Base-by-base conservation (phyloP, 1,284 basidiomycete genomes). In the Irpex sp. region DNA sequence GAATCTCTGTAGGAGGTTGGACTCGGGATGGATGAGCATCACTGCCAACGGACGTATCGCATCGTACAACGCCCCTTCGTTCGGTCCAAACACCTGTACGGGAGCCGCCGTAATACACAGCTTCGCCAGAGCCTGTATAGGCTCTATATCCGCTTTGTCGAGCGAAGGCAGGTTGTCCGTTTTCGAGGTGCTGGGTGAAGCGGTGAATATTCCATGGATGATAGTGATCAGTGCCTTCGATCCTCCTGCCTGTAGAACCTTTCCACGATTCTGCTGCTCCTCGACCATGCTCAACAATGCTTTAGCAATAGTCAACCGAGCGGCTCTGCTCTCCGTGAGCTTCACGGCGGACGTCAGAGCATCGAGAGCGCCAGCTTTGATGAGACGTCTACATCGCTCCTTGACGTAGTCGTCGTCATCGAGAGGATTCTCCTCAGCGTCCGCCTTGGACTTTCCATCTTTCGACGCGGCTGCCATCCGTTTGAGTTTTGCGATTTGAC, bases 21-120 rank as follows among this genome's bases (percentile, higher is more conserved):
- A 85, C 0, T 84, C 81, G 0, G 86, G 76, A 69, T 92, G 85
- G 55, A 86, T 81, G 40, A 97, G 80, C 61, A 96, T 78, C 37
- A 85, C 74, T 1, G 89, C 84, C 56, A 97, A 79, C 0, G 94
- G 94, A 1, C 88, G 83, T 62, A 97, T 87, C 3, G 88, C 87
- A 72, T 96, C 93, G 69, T 89, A 85, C n/a, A 91, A 81, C 2
- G 86, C 85, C 2, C 90, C 88, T 47, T 87, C 82, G 67, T 89
- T 83, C 1, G 94, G 92, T 2, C 93, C 92, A 76, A 97, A 97
- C 37, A 98, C 90, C 64, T 96, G 88, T 1, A 93, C 76, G 0
- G 97, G 97, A 11, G 95, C 89, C 1, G 94, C 83, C 0, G 96
- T 96, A 71, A 99, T 98, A 58, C 93, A 82, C 37, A 99, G 86